phyloP scores from a whole-genome alignment of 345 rosid species.

The Limnanthes douglasii region DNA sequence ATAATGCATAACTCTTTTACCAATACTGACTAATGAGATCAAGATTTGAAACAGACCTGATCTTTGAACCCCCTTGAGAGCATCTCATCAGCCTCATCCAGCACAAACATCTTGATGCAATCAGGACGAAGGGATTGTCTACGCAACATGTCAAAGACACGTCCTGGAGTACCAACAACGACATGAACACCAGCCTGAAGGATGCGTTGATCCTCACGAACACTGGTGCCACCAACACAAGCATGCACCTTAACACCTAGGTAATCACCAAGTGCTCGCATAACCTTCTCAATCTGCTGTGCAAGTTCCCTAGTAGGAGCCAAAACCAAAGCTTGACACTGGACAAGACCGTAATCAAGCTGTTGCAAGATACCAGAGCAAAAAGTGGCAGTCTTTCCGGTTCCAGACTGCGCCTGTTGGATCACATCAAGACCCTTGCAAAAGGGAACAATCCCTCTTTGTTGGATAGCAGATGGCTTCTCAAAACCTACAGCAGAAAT shows the following conservation, averaged over 20 bases:
- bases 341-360: slow-evolving; percentile 43
- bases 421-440: slow-evolving; percentile 73
- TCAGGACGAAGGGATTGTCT: slow-evolving; percentile 68
- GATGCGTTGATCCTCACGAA: slow-evolving; percentile 70
- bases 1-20: no score
- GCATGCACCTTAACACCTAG: slow-evolving; percentile 77
- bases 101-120: slow-evolving; percentile 47
- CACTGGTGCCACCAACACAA: slow-evolving; percentile 80
- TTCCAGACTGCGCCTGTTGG: slow-evolving; percentile 74
- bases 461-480: slow-evolving; percentile 87
- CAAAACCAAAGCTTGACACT: slow-evolving; percentile 61
- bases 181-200: slow-evolving; percentile 70
- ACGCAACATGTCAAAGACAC: slow-evolving; percentile 74
- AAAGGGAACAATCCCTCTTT: slow-evolving; percentile 69
- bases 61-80: slow-evolving; percentile 82
- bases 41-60: slow-evolving; percentile 27
- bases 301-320: slow-evolving; percentile 77
- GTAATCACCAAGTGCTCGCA: slow-evolving; percentile 78
- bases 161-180: slow-evolving; percentile 76
- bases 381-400: slow-evolving; percentile 68
- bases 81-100: slow-evolving; percentile 83
- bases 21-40: background rate
- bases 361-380: slow-evolving; percentile 74
- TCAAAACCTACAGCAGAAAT: slow-evolving; percentile 30
- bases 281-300: slow-evolving; percentile 75